Percentiles rank a stretch among this genome's conserved stretches.
These are phyloP conservation scores for Acrocalymma vagum DNA, from an alignment of 2,329 filamentous ascomycete genomes.

Conservation along the genomic window DNA sequence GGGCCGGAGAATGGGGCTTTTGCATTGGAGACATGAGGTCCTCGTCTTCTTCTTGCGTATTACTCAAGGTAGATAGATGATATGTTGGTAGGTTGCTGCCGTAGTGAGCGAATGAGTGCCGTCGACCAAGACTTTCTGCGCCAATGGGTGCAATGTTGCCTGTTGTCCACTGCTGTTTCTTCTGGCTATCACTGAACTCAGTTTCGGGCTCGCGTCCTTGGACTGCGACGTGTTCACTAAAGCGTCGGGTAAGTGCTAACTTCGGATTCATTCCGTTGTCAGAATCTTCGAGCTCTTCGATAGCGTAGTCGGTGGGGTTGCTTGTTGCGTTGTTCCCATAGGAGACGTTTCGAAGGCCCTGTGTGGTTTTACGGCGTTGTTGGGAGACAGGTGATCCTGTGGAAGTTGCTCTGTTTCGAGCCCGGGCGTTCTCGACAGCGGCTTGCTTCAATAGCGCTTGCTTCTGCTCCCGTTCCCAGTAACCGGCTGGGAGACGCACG, in stretches of 20 bases:
- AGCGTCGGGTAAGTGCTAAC: constrained; percentile 41
- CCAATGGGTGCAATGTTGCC: constrained; percentile 31
- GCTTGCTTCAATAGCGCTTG: constrained; percentile 46
- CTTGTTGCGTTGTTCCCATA: constrained; percentile 65
- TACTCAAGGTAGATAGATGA: constrained; percentile 31
- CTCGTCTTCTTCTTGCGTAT: constrained; percentile 44
- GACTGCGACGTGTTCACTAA: constrained; percentile 43
- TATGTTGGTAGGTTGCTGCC: constrained; percentile 34
- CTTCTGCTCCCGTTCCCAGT: constrained; percentile 42
- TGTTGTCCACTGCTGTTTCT: constrained; percentile 38
- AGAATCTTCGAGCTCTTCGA: constrained; percentile 74
- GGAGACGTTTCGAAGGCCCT: constrained; percentile 67
- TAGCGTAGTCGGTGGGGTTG: too few relatives aligned
- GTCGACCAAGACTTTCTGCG: constrained; percentile 67
- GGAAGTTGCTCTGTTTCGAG: constrained; percentile 39
- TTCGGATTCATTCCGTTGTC: constrained; percentile 59
- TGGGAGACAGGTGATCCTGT: constrained; percentile 36
- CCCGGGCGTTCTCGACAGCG: constrained; percentile 44
- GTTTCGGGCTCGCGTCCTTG: constrained; percentile 30
- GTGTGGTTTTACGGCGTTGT: constrained; percentile 38
- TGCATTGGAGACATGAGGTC: constrained; percentile 30
- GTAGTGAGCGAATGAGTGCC: constrained; percentile 75
- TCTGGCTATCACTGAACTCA: constrained; percentile 29
- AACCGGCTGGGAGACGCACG: constrained; percentile 44
- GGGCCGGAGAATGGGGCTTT: constrained; percentile 56